A percentile compares a stretch with the other conserved stretches of the same genome.
These are phyloP conservation scores for Saccharomyces hybrid DNA, from an alignment of 1,139 yeast species.

Conservation along the genomic window DNA sequence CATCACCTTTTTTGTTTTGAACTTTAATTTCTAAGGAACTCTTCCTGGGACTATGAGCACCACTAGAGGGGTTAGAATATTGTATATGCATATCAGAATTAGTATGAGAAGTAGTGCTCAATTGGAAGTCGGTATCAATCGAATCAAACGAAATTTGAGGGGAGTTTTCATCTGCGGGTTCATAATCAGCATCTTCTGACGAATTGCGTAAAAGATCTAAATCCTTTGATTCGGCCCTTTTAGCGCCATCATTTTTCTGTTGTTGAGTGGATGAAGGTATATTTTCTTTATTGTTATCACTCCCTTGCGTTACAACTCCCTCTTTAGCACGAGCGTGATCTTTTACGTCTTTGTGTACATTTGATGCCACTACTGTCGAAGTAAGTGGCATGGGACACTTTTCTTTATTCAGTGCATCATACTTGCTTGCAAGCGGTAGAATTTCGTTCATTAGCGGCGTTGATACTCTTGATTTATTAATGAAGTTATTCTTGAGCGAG, in stretches of 20 bases:
- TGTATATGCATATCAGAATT: slow-evolving; percentile 11
- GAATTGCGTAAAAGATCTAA: background rate
- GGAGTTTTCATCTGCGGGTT: slow-evolving; percentile 11
- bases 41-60: slow-evolving; percentile 8
- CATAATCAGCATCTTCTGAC: slow-evolving; percentile 6
- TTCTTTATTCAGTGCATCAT: background rate
- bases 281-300: background rate
- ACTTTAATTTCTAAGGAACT: slow-evolving; percentile 19
- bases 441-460: slow-evolving; percentile 28
- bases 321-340: background rate
- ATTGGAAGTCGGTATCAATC: slow-evolving; percentile 18
- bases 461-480: slow-evolving; percentile 12
- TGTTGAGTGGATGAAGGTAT: background rate
- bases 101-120: slow-evolving; percentile 10
- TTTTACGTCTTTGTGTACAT: background rate
- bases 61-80: slow-evolving; percentile 11
- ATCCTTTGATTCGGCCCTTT: background rate
- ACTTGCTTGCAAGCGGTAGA: slow-evolving; percentile 15
- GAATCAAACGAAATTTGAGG: slow-evolving; percentile 2
- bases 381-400: background rate
- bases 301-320: background rate
- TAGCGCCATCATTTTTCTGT: background rate
- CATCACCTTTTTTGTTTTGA: slow-evolving; percentile 13
- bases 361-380: background rate
- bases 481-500: slow-evolving; percentile 9